phyloP scores from a whole-genome alignment of 352 stramenopile species.

The Phytophthora citricola region DNA sequence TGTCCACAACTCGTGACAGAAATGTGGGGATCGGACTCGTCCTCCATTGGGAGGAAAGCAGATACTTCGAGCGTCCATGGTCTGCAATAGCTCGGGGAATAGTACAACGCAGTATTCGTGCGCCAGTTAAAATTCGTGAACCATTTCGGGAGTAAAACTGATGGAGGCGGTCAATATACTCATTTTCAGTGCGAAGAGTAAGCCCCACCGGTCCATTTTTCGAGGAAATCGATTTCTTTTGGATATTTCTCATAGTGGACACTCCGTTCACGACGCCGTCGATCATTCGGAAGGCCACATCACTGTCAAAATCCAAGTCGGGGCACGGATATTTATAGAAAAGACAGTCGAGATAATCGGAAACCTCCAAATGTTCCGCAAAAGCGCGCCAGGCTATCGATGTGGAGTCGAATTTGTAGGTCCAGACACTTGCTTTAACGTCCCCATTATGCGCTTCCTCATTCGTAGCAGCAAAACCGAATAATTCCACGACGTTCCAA shows the following conservation, averaged over 20 bases:
- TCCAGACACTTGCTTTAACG: conserved; percentile 25
- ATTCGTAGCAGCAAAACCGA: conserved; percentile 24
- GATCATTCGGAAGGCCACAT: conserved; percentile 38
- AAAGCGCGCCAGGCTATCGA: conserved; percentile 42
- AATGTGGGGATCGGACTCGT: background rate
- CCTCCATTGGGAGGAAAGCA: conserved; percentile 28
- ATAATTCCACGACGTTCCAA: conserved; percentile 44
- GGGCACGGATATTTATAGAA: conserved; percentile 19
- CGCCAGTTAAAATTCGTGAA: conserved; percentile 39
- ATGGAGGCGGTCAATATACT: conserved; percentile 48
- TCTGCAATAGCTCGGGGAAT: conserved; percentile 25
- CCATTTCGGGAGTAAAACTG: conserved; percentile 42
- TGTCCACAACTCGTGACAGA: conserved; percentile 37
- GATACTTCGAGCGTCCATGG: background rate
- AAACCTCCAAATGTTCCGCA: conserved; percentile 19
- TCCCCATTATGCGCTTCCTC: background rate
- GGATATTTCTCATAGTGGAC: background rate
- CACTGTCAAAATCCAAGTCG: conserved; percentile 4
- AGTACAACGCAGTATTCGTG: conserved; percentile 41
- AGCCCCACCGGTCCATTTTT: conserved; percentile 1
- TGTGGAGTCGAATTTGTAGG: conserved; percentile 52
- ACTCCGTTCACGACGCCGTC: conserved; percentile 30
- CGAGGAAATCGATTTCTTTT: background rate
- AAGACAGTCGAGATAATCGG: conserved; percentile 32
- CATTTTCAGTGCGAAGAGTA: conserved; percentile 29